phyloP scores from a whole-genome alignment of 1,284 basidiomycete genomes.

The Heterobasidion irregulare region DNA sequence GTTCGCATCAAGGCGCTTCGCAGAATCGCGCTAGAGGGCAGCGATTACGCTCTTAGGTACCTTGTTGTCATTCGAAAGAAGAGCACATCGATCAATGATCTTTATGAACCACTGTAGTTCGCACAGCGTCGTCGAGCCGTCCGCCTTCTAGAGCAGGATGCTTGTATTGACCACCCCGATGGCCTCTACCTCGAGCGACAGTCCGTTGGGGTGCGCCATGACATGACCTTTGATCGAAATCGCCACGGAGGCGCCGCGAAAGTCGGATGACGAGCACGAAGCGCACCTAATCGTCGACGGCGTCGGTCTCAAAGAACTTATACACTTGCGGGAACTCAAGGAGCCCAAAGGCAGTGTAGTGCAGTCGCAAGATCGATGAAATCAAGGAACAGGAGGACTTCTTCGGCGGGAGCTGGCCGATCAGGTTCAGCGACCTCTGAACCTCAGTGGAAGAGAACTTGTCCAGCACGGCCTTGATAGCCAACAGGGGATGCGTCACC shows the following conservation, averaged over 20 bases:
- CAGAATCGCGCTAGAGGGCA: slow-evolving; percentile 84
- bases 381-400: slow-evolving; percentile 83
- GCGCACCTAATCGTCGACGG: slow-evolving; percentile 63
- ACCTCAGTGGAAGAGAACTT: slow-evolving; percentile 87
- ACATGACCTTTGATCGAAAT: slow-evolving; percentile 90
- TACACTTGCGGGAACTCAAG: slow-evolving; percentile 85
- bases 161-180: slow-evolving; percentile 95
- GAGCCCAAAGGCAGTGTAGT: slow-evolving; percentile 81
- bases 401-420: slow-evolving; percentile 69
- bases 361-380: slow-evolving; percentile 95
- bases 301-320: slow-evolving; percentile 66
- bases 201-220: slow-evolving; percentile 67
- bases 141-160: slow-evolving; percentile 40
- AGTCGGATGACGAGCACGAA: slow-evolving; percentile 60
- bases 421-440: slow-evolving; percentile 71
- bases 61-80: slow-evolving; percentile 50
- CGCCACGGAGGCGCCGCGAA: slow-evolving; percentile 95
- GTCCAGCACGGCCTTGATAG: slow-evolving; percentile 83
- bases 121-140: slow-evolving; percentile 52
- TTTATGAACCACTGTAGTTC: slow-evolving; percentile 98
- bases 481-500: slow-evolving; percentile 82
- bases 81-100: slow-evolving; percentile 98
- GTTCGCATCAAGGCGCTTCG: slow-evolving; percentile 79
- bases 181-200: slow-evolving; percentile 72
- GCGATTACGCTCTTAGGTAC: slow-evolving; percentile 69